Conservation (phyloP, 139 green algal species). For the Micractinium sp. region DNA sequence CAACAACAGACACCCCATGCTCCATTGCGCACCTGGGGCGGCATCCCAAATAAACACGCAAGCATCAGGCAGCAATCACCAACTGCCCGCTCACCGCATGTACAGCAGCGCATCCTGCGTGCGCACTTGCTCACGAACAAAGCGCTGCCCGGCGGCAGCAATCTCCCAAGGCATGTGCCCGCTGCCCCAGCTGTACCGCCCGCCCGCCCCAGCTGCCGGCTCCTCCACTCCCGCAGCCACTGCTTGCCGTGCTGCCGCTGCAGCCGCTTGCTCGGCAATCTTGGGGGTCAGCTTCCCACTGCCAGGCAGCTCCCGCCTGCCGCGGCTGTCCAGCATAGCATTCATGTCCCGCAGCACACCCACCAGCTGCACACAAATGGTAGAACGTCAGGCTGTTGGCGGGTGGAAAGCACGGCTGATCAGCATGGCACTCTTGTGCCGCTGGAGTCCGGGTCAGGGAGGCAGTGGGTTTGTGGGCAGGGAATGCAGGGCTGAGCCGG, state of each 20-base stretch:
- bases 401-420: too few relatives aligned
- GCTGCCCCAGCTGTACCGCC: conserved; percentile 32
- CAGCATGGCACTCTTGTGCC: too few relatives aligned
- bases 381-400: neutral
- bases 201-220: neutral
- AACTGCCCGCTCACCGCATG: conserved; percentile 17
- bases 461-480: too few relatives aligned
- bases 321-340: neutral
- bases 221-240: neutral
- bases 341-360: conserved; percentile 20
- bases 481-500: too few relatives aligned
- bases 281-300: conserved; percentile 3
- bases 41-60: neutral
- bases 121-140: conserved; percentile 47
- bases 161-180: conserved; percentile 39
- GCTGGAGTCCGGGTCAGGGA: too few relatives aligned
- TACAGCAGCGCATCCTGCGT: conserved; percentile 58
- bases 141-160: conserved; percentile 32
- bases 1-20: neutral
- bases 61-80: neutral
- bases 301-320: neutral
- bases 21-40: neutral
- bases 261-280: too few relatives aligned
- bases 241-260: neutral
- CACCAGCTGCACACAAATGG: neutral